A percentile compares a stretch with the other conserved stretches of the same genome.
These are phyloP conservation scores for Mycena alexandri DNA, from an alignment of 768 basidiomycete genomes.

Conservation along the genomic window DNA sequence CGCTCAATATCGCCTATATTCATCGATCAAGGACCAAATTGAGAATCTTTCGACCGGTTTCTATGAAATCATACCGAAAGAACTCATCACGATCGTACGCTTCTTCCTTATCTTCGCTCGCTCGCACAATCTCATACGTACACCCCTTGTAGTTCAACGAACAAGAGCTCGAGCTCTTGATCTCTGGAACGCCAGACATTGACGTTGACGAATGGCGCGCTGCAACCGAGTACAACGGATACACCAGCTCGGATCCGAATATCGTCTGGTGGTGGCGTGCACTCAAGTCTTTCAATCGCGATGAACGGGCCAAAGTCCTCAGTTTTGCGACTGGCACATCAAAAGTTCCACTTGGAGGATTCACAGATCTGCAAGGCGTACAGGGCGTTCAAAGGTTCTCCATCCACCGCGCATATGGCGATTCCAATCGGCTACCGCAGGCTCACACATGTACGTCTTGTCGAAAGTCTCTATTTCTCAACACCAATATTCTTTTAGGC, in stretches of 20 bases:
- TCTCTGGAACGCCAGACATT: conserved; percentile 98
- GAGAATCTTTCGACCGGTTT: conserved; percentile 91
- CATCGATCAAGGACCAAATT: conserved; percentile 96
- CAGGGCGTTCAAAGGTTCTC: conserved; percentile 96
- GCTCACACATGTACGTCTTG: conserved; percentile 85
- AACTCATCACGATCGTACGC: conserved; percentile 90
- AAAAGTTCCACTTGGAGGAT: conserved; percentile 93
- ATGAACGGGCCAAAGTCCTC: conserved; percentile 95
- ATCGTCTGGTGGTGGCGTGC: conserved; percentile 99
- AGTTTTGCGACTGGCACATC: conserved; percentile 97
- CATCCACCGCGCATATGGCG: conserved; percentile 93
- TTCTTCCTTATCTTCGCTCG: conserved; percentile 28
- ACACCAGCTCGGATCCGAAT: conserved; percentile 90
- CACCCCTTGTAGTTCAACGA: conserved; percentile 81
- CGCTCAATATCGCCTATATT: conserved; percentile 92
- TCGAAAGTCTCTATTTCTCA: conserved; percentile 25
- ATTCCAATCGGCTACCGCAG: conserved; percentile 86
- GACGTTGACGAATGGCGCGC: conserved; percentile 98
- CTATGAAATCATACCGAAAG: conserved; percentile 98
- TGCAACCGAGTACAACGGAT: conserved; percentile 92
- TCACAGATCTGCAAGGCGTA: conserved; percentile 94
- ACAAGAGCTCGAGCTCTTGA: conserved; percentile 92
- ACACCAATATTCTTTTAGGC: conserved; percentile 58
- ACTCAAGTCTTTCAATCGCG: conserved; percentile 95
- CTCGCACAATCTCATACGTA: conserved; percentile 10